Base-by-base conservation (phyloP, 1,139 yeast species). In the Taphrina populina region DNA sequence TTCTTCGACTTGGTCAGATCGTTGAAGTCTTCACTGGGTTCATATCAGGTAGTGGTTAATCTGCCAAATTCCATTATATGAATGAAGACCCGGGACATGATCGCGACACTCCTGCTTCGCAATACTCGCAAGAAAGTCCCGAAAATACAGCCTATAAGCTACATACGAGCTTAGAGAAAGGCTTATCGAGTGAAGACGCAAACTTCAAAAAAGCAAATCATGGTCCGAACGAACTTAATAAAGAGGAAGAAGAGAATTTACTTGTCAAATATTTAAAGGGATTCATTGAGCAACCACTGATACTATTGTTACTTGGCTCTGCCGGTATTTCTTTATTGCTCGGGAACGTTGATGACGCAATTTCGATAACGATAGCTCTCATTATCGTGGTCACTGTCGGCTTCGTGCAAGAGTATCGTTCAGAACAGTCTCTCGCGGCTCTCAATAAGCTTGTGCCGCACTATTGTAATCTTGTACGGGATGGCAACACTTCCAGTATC, bases 281-380 rank as follows among this genome's bases (percentile, higher is more conserved):
- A 56, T 90, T 92, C 66, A 83, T 85, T 64, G 92, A 84, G 64
- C 95, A 90, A 70, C 96, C 96, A 15, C 75, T 92, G 70, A 90
- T 92, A 62, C 73, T 92, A 64, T 73, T 92, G 57, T 76, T 92
- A 65, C 85, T 88, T 44, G 96, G 94, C 0, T 87, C 96, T 0
- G 96, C 97, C 0, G 77, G 77, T 2, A 76, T 92, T 33, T 83
- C 94, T 62, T 84, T 92, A 63, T 71, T 86, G 67, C 86, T 92
- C 94, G 95, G 95, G 21, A 92, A 92, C 70, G 80, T 82, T 35
- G 96, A 90, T 68, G 98, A 92, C 69, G 95, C 97, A 1, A 73
- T 92, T 23, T 83, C 94, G 13, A 58, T 58, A 40, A 35, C 49
- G 8, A 21, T 58, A 17, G 59, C 59, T n/a, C 35, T 54, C 10